phyloP scores from a whole-genome alignment of 768 basidiomycete species.

The Tulasnella sp. region DNA sequence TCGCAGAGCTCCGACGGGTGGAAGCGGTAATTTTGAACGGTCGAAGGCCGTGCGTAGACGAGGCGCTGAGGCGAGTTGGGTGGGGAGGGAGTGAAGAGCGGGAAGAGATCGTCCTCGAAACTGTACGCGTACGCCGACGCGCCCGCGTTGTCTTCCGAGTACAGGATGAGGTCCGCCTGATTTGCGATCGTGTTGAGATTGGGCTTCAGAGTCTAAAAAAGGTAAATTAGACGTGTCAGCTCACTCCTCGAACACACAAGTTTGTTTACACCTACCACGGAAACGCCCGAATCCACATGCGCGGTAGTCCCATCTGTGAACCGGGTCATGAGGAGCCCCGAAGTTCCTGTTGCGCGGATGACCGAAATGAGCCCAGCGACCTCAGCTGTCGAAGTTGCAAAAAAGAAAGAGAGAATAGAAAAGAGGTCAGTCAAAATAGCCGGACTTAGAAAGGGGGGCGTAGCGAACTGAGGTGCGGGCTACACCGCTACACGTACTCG shows the following conservation, averaged over 20 bases:
- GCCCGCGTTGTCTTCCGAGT: slow-evolving; percentile 9
- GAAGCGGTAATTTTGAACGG: slow-evolving; percentile 5
- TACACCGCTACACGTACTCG: slow-evolving; percentile 1
- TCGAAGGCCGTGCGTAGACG: neutral
- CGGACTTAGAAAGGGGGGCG: neutral
- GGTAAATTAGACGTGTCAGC: neutral
- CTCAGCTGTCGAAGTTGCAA: neutral
- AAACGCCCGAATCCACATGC: slow-evolving; percentile 9
- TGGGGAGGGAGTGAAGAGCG: slow-evolving; percentile 4
- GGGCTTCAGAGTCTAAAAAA: slow-evolving; percentile 2
- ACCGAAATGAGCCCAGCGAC: slow-evolving; percentile 13
- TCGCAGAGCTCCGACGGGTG: slow-evolving; percentile 5
- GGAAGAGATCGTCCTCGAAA: slow-evolving; percentile 6
- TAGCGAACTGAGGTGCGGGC: neutral
- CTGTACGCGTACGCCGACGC: slow-evolving; percentile 10
- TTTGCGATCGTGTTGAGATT: slow-evolving; percentile 12
- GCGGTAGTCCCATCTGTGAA: slow-evolving; percentile 4
- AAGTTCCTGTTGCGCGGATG: slow-evolving; percentile 5
- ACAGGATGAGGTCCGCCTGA: slow-evolving; percentile 9
- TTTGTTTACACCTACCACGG: neutral
- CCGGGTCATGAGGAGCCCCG: slow-evolving; percentile 10
- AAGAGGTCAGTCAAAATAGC: neutral
- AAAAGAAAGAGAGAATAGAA: neutral
- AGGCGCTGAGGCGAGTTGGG: neutral
- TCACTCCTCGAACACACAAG: neutral